Conservation (phyloP, 108 stramenopile genomes). For the Parmales sp. region DNA sequence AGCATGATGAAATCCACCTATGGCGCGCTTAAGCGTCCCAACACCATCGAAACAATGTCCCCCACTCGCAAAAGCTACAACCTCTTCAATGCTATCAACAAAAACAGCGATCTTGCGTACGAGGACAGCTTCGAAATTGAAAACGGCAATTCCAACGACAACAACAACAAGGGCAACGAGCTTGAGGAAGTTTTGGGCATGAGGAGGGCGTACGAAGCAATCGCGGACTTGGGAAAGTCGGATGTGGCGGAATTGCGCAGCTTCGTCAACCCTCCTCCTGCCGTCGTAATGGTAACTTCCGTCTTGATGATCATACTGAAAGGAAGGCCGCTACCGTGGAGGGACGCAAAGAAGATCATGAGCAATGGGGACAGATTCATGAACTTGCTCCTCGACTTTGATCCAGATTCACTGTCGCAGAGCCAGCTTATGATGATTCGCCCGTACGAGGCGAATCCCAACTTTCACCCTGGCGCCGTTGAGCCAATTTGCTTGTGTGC, state of each 20-base stretch:
- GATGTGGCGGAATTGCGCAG: slow-evolving; percentile 6
- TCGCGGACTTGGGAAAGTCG: neutral
- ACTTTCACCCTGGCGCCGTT: slow-evolving; percentile 3
- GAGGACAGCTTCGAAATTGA: neutral
- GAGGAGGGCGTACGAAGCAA: neutral
- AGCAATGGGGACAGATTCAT: slow-evolving; percentile 5
- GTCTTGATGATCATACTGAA: neutral
- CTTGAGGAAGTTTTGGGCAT: neutral
- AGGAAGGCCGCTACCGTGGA: neutral
- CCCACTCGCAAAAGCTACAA: neutral
- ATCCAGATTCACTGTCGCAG: neutral
- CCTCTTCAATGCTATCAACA: neutral
- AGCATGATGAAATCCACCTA: neutral
- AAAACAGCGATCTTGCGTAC: too few species aligned
- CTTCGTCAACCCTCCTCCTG: slow-evolving; percentile 1
- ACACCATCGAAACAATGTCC: neutral
- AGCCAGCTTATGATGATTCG: neutral
- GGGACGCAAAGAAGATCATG: neutral
- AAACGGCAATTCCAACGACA: too few species aligned
- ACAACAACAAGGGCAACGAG: too few species aligned
- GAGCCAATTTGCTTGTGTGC: neutral
- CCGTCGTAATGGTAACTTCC: neutral
- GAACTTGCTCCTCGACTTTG: slow-evolving; percentile 10
- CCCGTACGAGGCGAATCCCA: slow-evolving; percentile 1
- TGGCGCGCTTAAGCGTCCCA: neutral